Conservation (phyloP, 805 yeast species). For the Yamadazyma philogaea region DNA sequence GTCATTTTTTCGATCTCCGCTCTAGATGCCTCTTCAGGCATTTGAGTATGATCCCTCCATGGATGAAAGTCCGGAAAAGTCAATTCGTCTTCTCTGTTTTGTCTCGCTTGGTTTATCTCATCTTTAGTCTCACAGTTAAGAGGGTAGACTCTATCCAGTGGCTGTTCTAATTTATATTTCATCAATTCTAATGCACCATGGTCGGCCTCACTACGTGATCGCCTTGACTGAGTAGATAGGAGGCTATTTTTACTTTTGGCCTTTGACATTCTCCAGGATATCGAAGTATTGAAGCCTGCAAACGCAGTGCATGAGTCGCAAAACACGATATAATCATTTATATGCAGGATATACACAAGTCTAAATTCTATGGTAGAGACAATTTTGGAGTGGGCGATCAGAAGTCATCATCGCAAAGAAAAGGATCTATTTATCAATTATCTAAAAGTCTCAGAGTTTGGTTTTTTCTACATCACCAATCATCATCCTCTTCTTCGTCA, state of each 20-base stretch:
- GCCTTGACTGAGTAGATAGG: slow-evolving; percentile 21
- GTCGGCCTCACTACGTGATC: slow-evolving; percentile 18
- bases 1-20: slow-evolving; percentile 52
- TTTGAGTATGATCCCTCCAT: slow-evolving; percentile 56
- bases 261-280: slow-evolving; percentile 25
- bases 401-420: no score
- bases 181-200: slow-evolving; percentile 34
- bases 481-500: slow-evolving; percentile 66
- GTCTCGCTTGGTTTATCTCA: slow-evolving; percentile 4
- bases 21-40: slow-evolving; percentile 16
- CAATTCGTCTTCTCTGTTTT: slow-evolving; percentile 4
- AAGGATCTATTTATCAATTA: no score
- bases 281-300: background rate
- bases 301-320: slow-evolving; percentile 1
- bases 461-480: no score
- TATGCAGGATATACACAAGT: background rate
- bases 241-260: slow-evolving; percentile 25
- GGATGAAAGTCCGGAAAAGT: slow-evolving; percentile 70
- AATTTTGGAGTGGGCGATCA: no score
- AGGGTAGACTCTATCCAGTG: slow-evolving; percentile 33
- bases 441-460: no score
- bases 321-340: background rate
- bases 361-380: background rate
- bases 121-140: slow-evolving; percentile 17
- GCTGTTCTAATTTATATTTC: slow-evolving; percentile 36